phyloP scores from a whole-genome alignment of 805 yeast species.

The Candida michaelii region DNA sequence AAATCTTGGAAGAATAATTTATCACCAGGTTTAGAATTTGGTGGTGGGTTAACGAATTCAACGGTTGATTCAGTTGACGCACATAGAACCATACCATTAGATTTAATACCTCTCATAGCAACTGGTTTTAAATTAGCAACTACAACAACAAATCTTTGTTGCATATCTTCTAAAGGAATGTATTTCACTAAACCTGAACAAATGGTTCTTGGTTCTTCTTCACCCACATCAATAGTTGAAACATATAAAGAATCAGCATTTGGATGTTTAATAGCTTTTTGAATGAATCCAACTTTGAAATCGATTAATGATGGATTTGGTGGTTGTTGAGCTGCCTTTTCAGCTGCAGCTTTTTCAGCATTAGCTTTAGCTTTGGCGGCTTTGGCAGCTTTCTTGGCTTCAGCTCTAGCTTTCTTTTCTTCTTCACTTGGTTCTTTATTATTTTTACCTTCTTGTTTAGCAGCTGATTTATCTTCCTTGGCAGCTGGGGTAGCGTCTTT shows the following conservation, averaged over 20 bases:
- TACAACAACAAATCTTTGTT: slow-evolving; percentile 83
- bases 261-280: slow-evolving; percentile 95
- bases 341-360: slow-evolving; percentile 49
- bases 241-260: slow-evolving; percentile 96
- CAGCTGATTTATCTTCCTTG: slow-evolving; percentile 28
- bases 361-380: slow-evolving; percentile 64
- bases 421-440: slow-evolving; percentile 35
- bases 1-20: slow-evolving; percentile 92
- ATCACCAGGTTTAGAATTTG: slow-evolving; percentile 91
- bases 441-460: slow-evolving; percentile 12
- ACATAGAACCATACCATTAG: slow-evolving; percentile 96
- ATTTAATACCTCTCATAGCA: slow-evolving; percentile 95
- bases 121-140: slow-evolving; percentile 98
- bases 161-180: slow-evolving; percentile 91
- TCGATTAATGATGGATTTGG: slow-evolving; percentile 85
- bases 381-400: slow-evolving; percentile 62
- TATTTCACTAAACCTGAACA: slow-evolving; percentile 95
- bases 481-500: slow-evolving; percentile 27
- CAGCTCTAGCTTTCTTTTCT: slow-evolving; percentile 46
- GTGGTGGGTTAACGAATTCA: slow-evolving; percentile 94
- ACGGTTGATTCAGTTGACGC: slow-evolving; percentile 74
- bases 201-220: slow-evolving; percentile 95
- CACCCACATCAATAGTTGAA: slow-evolving; percentile 96
- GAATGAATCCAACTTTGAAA: slow-evolving; percentile 93
- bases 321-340: slow-evolving; percentile 56